A percentile compares a stretch with the other conserved stretches of the same genome.
Conservation (phyloP, 2,329 filamentous ascomycete genomes). For the Neonectria hederae region DNA sequence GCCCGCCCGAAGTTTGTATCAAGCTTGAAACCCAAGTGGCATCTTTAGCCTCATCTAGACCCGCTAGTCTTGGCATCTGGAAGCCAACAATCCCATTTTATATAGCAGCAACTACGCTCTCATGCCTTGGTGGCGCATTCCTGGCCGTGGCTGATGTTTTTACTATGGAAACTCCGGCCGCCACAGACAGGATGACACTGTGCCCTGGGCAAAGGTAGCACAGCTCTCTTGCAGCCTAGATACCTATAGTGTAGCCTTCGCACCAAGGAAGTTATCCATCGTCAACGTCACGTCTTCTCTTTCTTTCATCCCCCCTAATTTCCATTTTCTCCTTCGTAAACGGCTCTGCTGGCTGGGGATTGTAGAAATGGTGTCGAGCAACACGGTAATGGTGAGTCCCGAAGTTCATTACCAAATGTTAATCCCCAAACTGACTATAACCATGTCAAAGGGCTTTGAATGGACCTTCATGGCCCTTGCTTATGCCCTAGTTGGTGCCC, state of each 20-base stretch:
- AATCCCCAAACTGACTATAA: neutral
- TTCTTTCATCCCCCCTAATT: neutral
- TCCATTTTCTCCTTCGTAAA: neutral
- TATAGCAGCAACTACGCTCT: no score
- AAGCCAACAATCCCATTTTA: no score
- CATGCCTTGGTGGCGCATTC: neutral
- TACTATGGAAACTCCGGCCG: neutral
- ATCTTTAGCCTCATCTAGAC: no score
- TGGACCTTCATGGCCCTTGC: slow-evolving; percentile 11
- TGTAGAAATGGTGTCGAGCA: neutral
- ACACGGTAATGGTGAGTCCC: neutral
- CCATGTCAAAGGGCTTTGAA: slow-evolving; percentile 1
- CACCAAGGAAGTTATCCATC: no score
- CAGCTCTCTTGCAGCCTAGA: no score
- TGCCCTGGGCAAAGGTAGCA: neutral
- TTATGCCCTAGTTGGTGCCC: slow-evolving; percentile 4
- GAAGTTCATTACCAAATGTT: neutral
- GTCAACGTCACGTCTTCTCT: neutral
- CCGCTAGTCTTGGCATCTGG: no score
- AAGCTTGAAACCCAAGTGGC: no score
- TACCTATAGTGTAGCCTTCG: neutral
- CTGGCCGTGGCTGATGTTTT: neutral
- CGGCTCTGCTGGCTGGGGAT: neutral
- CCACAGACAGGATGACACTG: neutral
- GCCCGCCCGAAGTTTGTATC: no score